Evolutionary conservation across 2,329 filamentous ascomycete species (phyloP).

Genomic region (Epichloe uncinata): DNA sequence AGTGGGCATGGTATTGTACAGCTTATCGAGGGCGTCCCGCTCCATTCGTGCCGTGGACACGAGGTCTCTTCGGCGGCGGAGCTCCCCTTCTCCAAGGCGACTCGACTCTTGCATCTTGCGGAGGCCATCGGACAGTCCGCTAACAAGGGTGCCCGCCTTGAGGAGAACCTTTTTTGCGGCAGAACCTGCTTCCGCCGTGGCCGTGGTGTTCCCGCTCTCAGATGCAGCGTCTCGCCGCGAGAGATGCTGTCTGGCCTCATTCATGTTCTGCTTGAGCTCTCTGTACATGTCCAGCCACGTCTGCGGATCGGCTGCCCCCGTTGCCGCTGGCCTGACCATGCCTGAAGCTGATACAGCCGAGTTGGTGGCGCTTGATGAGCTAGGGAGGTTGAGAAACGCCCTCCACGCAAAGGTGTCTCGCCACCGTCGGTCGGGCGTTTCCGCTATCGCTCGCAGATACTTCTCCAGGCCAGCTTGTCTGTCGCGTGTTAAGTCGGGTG

Average conservation of each 20-base stretch:
- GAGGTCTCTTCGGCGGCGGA: conserved; percentile 57
- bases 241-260: conserved; percentile 56
- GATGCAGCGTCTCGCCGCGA: conserved; percentile 48
- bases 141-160: conserved; percentile 50
- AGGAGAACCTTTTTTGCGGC: conserved; percentile 65
- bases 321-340: conserved; percentile 25
- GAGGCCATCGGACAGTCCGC: conserved; percentile 52
- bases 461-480: conserved; percentile 55
- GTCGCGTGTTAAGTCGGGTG: conserved; percentile 54
- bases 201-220: conserved; percentile 26
- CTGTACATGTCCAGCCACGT: conserved; percentile 67
- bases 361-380: conserved; percentile 30
- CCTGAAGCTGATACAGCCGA: conserved; percentile 34
- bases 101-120: conserved; percentile 38
- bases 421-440: conserved; percentile 63
- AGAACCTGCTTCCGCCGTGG: conserved; percentile 48
- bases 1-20: conserved; percentile 43
- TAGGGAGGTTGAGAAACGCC: conserved; percentile 57
- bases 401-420: conserved; percentile 60
- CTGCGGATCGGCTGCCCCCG: conserved; percentile 41
- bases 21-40: conserved; percentile 59
- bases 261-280: conserved; percentile 52
- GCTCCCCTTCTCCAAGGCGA: conserved; percentile 58
- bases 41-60: conserved; percentile 58
- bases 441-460: conserved; percentile 61